phyloP scores from a whole-genome alignment of 108 stramenopile species.

The Cyclotella kingstonii region DNA sequence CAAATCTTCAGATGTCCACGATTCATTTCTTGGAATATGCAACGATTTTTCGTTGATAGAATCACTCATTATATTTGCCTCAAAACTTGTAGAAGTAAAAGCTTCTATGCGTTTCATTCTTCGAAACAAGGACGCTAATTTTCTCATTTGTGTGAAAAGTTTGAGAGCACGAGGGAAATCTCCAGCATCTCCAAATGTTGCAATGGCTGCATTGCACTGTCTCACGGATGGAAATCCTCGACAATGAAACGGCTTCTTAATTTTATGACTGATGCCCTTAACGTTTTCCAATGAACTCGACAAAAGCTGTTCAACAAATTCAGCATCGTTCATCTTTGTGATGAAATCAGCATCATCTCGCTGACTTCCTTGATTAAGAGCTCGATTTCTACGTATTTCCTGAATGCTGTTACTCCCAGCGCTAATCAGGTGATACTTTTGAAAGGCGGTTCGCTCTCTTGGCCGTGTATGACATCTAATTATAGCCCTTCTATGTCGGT shows the following conservation, averaged over 20 bases:
- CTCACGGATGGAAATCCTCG: conserved; percentile 31
- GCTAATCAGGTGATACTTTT: no score
- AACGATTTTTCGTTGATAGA: neutral
- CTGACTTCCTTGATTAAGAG: no score
- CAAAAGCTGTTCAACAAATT: conserved; percentile 17
- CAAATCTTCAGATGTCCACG: conserved; percentile 10
- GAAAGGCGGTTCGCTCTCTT: no score
- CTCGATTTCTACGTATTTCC: no score
- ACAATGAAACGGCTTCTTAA: neutral
- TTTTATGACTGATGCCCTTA: conserved; percentile 1
- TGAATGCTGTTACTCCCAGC: no score
- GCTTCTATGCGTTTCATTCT: conserved; percentile 4
- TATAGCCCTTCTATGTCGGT: no score
- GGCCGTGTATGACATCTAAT: no score
- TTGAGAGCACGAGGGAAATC: conserved; percentile 78
- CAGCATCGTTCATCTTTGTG: conserved; percentile 23
- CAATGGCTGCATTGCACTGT: conserved; percentile 69
- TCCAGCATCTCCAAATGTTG: conserved; percentile 78
- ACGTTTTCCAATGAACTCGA: conserved; percentile 6
- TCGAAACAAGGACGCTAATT: conserved; percentile 44
- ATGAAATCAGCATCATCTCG: no score
- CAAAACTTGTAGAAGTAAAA: neutral
- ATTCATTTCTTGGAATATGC: neutral
- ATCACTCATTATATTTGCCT: neutral
- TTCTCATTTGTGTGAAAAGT: conserved; percentile 80